These are phyloP conservation scores for Hygrocybe punicea DNA, from an alignment of 768 basidiomycete species.

Conservation along the genomic window DNA sequence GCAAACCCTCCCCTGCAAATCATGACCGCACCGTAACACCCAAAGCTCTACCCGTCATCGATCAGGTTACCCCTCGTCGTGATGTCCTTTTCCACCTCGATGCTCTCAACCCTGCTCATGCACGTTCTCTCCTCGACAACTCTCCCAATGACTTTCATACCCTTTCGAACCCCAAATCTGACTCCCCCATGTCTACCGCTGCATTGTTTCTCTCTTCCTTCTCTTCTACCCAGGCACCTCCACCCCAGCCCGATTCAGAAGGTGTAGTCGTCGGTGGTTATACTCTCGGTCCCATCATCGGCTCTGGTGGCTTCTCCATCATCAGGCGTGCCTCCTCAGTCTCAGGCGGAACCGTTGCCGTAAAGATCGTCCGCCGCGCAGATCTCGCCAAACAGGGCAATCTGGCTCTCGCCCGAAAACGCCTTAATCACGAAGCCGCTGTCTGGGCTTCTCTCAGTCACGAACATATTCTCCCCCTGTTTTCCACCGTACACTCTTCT, in stretches of 20 bases:
- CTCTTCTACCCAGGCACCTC: constrained; percentile 37
- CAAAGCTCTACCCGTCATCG: no score
- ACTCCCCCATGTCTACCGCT: constrained; percentile 53
- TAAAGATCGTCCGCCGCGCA: constrained; percentile 73
- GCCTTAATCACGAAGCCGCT: constrained; percentile 64
- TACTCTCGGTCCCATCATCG: constrained; percentile 70
- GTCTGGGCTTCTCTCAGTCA: constrained; percentile 78
- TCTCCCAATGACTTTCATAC: no score
- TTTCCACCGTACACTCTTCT: constrained; percentile 54
- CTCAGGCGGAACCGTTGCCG: constrained; percentile 68
- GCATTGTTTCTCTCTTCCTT: constrained; percentile 72
- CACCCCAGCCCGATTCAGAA: constrained; percentile 56
- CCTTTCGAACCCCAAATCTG: no score
- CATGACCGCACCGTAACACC: no score
- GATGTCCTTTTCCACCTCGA: no score
- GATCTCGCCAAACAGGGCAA: constrained; percentile 54
- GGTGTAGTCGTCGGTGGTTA: constrained; percentile 69
- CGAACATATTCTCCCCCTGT: constrained; percentile 84
- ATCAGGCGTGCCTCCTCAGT: constrained; percentile 65
- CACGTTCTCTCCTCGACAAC: no score
- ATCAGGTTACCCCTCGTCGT: no score
- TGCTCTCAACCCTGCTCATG: no score
- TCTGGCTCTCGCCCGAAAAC: constrained; percentile 46
- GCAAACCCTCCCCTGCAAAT: no score
- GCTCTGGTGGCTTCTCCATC: constrained; percentile 77